Conservation (phyloP, 179 eudicot species). For the Corrigiola litoralis region DNA sequence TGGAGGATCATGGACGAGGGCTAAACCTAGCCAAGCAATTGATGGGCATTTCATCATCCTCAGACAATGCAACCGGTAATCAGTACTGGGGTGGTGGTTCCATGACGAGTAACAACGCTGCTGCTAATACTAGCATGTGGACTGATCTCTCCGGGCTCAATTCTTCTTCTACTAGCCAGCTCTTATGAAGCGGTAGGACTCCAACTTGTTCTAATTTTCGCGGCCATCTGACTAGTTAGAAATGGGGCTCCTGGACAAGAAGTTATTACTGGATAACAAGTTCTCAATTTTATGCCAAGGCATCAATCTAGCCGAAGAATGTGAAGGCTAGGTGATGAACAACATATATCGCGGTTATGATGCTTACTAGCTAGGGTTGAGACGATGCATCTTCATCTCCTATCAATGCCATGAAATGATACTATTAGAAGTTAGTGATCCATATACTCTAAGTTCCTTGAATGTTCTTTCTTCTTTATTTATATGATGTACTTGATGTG, state of each 20-base stretch:
- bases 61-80: constrained; percentile 7
- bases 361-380: constrained; percentile 28
- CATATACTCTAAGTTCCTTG: constrained; percentile 28
- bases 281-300: neutral
- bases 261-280: neutral
- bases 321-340: too few relatives aligned
- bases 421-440: constrained; percentile 30
- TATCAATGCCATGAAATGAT: constrained; percentile 17
- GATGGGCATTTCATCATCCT: constrained; percentile 22
- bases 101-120: constrained; percentile 1
- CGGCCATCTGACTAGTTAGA: constrained; percentile 3
- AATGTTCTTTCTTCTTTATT: neutral
- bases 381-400: constrained; percentile 8
- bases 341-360: neutral
- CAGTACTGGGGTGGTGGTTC: constrained; percentile 39
- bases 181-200: constrained; percentile 13
- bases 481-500: constrained; percentile 17
- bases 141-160: constrained; percentile 42
- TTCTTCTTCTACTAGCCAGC: constrained; percentile 39
- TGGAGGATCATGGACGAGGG: constrained; percentile 28
- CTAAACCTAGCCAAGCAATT: constrained; percentile 27
- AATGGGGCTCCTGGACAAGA: constrained; percentile 1
- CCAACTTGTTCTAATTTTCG: neutral
- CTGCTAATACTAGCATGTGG: constrained; percentile 29
- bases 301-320: neutral